Evolutionary conservation across 139 green algal species (phyloP).

Genomic region (Deuterostichococcus epilithicus): DNA sequence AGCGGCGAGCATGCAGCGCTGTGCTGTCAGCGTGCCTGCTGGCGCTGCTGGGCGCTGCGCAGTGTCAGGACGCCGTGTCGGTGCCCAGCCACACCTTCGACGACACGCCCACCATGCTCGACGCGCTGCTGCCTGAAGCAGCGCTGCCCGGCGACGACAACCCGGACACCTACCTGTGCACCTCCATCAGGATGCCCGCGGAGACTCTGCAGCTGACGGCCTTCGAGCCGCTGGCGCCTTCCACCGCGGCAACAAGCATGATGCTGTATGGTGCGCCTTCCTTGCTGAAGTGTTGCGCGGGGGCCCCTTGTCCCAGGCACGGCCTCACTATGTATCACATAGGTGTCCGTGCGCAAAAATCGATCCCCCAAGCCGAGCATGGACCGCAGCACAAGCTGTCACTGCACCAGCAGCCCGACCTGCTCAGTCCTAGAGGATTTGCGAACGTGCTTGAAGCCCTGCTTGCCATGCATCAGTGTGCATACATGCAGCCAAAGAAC

Average conservation of each 20-base stretch:
- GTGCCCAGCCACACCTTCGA: background rate
- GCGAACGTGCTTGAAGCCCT: no score
- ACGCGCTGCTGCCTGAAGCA: conserved; percentile 22
- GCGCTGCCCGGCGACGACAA: conserved; percentile 4
- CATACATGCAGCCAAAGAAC: no score
- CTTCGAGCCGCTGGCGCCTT: conserved; percentile 51
- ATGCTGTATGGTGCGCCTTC: conserved; percentile 74
- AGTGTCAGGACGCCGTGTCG: background rate
- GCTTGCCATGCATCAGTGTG: no score
- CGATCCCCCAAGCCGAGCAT: no score
- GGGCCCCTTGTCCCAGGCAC: no score
- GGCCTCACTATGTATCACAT: no score
- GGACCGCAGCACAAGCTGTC: no score
- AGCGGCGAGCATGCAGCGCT: background rate
- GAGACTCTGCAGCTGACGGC: conserved; percentile 58
- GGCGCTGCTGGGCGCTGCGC: background rate
- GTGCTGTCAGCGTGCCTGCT: background rate
- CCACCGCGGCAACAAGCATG: conserved; percentile 82
- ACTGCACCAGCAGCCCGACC: no score
- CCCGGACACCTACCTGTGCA: conserved; percentile 66
- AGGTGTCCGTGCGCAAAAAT: no score
- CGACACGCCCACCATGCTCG: background rate
- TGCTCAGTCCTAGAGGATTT: no score
- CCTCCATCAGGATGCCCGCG: conserved; percentile 37
- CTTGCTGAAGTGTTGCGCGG: no score